Base-by-base conservation (phyloP, 2,329 filamentous ascomycete species). In the Monilinia fructigena region DNA sequence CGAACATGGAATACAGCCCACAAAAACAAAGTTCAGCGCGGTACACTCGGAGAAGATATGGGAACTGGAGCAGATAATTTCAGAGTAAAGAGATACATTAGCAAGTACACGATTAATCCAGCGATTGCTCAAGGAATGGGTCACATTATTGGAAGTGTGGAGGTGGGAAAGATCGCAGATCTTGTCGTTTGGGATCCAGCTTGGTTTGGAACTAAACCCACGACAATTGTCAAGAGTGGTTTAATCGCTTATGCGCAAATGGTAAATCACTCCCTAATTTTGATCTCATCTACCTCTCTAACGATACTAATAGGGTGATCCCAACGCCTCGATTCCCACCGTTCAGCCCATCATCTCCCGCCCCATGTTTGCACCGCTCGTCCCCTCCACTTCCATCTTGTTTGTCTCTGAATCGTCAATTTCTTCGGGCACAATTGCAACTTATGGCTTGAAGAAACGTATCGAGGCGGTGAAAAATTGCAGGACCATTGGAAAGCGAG, bases 1-100 rank as follows among this genome's bases (percentile, higher is more conserved):
- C 86, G 94, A 16, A 97, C 94, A 0, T 98, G 94, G 94, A 93
- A 97, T 79, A 98, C 94, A 2, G 94, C 94, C 0, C 92, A 97
- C 80, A 97, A 97, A 85, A 98, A 98, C 77, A 97, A 96, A 79
- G 76, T 88, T 23, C 93, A 97, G 79, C 85, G 93, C 11, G 94
- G 94, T 0, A 75, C 78, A 0, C 79, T 98, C 38, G 81, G 85
- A 8, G 91, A 96, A 80, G 94, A 98, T 74, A 83, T 89, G 70
- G 91, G 85, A 28, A 89, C 90, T 0, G 89, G 82, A 14, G 92
- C 90, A 0, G 94, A 98, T 76, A 98, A 98, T 77, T 93, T 92
- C 80, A 83, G 94, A 52, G 94, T 96, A 8, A 97, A 96, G 81
- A 81, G 94, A 35, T 98, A 98, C 76, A 83, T 98, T 55, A 92